Conservation (phyloP, 2,329 filamentous ascomycete species). For the Pestalotiopsis sp. region DNA sequence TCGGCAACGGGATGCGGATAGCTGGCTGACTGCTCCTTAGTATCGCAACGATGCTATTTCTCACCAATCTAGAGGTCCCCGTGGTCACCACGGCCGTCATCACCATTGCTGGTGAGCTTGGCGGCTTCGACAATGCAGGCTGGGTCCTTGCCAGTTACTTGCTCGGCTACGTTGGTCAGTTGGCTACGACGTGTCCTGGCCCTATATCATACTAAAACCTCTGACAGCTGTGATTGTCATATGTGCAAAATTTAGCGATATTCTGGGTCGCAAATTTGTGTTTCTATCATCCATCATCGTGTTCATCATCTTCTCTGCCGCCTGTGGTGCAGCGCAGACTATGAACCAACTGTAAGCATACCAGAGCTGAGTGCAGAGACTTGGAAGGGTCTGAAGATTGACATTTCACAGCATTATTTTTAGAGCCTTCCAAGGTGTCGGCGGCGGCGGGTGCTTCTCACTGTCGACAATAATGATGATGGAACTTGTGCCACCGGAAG, state of each 20-base stretch:
- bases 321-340: background rate
- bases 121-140: background rate
- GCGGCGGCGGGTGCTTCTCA: constrained; percentile 47
- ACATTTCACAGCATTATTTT: constrained; percentile 28
- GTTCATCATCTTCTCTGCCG: constrained; percentile 34
- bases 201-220: too few relatives aligned
- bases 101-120: background rate
- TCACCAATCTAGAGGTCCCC: background rate
- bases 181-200: background rate
- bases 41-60: background rate
- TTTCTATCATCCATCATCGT: constrained; percentile 35
- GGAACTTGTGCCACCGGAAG: constrained; percentile 34
- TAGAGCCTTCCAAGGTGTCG: constrained; percentile 43
- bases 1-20: too few relatives aligned
- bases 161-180: background rate
- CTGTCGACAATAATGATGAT: constrained; percentile 37
- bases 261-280: too few relatives aligned
- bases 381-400: constrained; percentile 20
- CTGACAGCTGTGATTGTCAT: too few relatives aligned
- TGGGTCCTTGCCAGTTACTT: background rate
- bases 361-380: background rate
- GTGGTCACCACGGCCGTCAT: background rate
- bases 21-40: too few relatives aligned
- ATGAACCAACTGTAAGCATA: background rate
- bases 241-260: too few relatives aligned